Evolutionary conservation across 176 grass and related monocot species (phyloP), one percentile per base, ranked within the genome.

Genomic region (Tuctoria greenei): DNA sequence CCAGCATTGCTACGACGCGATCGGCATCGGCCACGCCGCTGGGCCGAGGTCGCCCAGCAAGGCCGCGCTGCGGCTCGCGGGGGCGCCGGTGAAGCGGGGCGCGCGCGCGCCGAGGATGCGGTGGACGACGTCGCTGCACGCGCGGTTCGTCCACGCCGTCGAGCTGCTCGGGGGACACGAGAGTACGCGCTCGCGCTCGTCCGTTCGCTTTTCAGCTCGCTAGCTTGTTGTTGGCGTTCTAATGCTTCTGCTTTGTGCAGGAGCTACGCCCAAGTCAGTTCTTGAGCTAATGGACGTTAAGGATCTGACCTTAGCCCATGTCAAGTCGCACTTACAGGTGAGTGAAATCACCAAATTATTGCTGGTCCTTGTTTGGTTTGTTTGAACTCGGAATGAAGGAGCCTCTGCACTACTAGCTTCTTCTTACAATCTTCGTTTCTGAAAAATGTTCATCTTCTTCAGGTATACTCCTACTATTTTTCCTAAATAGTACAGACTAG

Each of bases 221-320:
- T 10, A 10, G 74, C 15, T 60, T 52, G 18, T 46, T 47, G 43
- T 2, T 47, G 45, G 25, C 58, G 51, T 84, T 73, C 2, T 23
- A 59, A 70, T 15, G 37, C 8, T 38, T 82, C 75, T 11, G 59
- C 6, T 86, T 40, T 63, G 50, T 72, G 60, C 82, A 93, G 94
- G 94, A 75, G 94, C 94, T 60, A 97, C 94, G 36, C 94, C 94
- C n/a, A 97, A 97, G 80, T 91, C 94, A 20, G 94, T 97, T 74
- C 94, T 97, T 58, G 94, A 97, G 86, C 84, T 97, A 50, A 97
- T 97, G 94, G 90, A 97, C 80, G 91, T 93, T 42, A 97, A 97
- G 79, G 91, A 97, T 89, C 91, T 97, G 34, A 97, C 94, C 15
- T 89, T 97, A 43, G 94, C 94, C 38, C 94, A 97, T 87, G 94